A percentile compares a stretch with the other conserved stretches of the same genome.
Evolutionary conservation across 345 rosid species (phyloP).

Genomic region (Theobroma cacao): DNA sequence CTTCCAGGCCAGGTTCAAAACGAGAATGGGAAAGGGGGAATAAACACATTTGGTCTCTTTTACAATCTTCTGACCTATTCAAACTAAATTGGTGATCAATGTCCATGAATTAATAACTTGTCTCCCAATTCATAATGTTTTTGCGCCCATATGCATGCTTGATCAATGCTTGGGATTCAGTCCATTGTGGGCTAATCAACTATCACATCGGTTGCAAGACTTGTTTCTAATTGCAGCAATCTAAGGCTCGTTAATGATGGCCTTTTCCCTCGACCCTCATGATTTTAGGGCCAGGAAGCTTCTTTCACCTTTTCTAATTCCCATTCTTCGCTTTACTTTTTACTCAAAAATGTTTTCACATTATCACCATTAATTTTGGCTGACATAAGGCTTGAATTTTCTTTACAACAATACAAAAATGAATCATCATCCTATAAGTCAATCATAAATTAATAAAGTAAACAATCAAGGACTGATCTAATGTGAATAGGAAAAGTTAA

Average conservation of each 20-base stretch:
- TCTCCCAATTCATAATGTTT: background rate
- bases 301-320: background rate
- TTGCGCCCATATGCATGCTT: background rate
- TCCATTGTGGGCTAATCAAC: background rate
- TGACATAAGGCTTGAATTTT: background rate
- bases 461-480: no score
- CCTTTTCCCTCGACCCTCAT: background rate
- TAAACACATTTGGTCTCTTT: background rate
- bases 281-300: background rate
- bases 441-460: no score
- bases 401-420: no score
- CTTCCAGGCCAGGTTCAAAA: background rate
- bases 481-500: no score
- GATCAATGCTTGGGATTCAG: background rate
- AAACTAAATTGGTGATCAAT: background rate
- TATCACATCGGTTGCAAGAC: constrained; percentile 1
- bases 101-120: background rate
- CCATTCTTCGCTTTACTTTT: background rate
- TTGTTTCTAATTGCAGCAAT: background rate
- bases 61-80: background rate
- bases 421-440: no score
- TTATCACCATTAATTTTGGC: background rate
- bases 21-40: background rate
- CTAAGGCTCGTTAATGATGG: background rate
- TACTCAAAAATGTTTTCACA: background rate